Evolutionary conservation across 73 alveolate species (phyloP).

Genomic region (Paraurostyla sp.): DNA sequence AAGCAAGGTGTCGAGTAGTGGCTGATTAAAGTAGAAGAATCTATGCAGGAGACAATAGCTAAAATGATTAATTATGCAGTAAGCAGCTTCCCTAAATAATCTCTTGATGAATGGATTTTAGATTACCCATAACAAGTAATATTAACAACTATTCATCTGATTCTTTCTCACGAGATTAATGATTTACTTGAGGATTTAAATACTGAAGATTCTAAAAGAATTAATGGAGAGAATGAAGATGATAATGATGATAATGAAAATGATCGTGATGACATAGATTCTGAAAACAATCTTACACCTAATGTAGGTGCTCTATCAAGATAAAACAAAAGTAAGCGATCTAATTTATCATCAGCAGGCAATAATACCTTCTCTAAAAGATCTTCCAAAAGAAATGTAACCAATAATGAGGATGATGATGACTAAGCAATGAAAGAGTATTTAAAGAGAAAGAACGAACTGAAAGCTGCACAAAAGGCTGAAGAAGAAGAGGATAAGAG

Average conservation of each 20-base stretch:
- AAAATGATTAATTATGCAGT: slow-evolving; percentile 73
- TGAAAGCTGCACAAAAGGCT: slow-evolving; percentile 35
- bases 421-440: slow-evolving; percentile 60
- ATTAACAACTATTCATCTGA: slow-evolving; percentile 71
- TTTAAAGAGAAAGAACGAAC: slow-evolving; percentile 45
- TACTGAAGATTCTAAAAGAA: not conserved
- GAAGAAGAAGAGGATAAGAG: slow-evolving; percentile 57
- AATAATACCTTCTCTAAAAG: slow-evolving; percentile 16
- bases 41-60: slow-evolving; percentile 77
- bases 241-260: not conserved
- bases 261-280: not conserved
- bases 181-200: slow-evolving; percentile 71
- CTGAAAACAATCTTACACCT: too few relatives aligned
- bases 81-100: slow-evolving; percentile 75
- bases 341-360: slow-evolving; percentile 41
- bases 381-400: slow-evolving; percentile 34
- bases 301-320: too few relatives aligned
- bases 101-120: slow-evolving; percentile 83
- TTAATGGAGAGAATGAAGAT: slow-evolving; percentile 24
- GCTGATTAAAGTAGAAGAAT: slow-evolving; percentile 70
- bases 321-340: slow-evolving; percentile 19
- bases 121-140: slow-evolving; percentile 83
- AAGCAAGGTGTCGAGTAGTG: slow-evolving; percentile 65
- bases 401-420: slow-evolving; percentile 56
- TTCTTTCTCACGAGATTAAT: slow-evolving; percentile 79